Evolutionary conservation across 441 rosid species (phyloP).

Genomic region (Pelargonium australe): DNA sequence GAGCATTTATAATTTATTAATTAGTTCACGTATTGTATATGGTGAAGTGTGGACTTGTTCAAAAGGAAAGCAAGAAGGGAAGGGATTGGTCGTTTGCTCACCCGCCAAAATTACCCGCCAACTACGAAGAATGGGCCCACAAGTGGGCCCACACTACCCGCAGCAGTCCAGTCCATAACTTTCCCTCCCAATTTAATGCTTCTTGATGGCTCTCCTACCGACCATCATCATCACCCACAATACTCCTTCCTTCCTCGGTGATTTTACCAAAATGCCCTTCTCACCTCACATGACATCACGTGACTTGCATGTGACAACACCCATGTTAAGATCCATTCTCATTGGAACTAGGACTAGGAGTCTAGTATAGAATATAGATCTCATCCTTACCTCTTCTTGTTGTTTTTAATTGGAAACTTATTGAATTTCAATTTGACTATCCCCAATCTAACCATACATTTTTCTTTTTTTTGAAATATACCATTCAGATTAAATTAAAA

Average conservation of each 20-base stretch:
- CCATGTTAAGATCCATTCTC: neutral
- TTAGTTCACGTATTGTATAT: too few species aligned
- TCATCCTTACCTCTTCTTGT: too few species aligned
- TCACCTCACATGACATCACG: neutral
- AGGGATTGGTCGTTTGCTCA: conserved; percentile 26
- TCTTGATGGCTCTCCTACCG: neutral
- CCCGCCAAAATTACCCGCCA: conserved; percentile 41
- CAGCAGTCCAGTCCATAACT: neutral
- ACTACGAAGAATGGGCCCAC: conserved; percentile 17
- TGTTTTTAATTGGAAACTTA: too few species aligned
- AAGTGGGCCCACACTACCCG: neutral
- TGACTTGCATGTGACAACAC: neutral
- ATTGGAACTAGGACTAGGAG: too few species aligned
- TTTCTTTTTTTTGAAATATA: too few species aligned
- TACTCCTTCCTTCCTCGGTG: neutral
- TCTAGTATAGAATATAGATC: too few species aligned
- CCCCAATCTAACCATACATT: too few species aligned
- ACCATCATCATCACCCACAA: neutral
- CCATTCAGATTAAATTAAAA: too few species aligned
- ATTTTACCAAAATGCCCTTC: neutral
- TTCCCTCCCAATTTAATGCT: neutral
- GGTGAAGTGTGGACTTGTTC: too few species aligned
- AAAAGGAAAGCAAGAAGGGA: neutral
- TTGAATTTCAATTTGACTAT: too few species aligned
- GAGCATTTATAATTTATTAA: too few species aligned